Percentiles rank a stretch among this genome's conserved stretches.
These are phyloP conservation scores for Daphne laureola DNA, from an alignment of 441 rosid genomes.

Conservation along the genomic window DNA sequence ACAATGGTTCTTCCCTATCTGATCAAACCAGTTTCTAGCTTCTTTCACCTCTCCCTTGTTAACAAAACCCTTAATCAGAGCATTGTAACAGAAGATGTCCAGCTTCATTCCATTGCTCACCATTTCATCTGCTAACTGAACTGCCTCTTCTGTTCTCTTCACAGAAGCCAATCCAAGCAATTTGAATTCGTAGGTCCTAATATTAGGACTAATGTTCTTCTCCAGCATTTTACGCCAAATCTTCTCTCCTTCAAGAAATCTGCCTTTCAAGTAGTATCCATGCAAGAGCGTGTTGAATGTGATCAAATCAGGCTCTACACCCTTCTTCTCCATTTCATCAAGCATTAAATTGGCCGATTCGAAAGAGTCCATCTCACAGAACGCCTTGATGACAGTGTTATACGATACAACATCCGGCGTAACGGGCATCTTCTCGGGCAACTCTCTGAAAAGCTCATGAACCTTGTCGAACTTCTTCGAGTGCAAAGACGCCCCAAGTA, in stretches of 20 bases:
- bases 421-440: slow-evolving; percentile 38
- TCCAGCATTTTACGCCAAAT: slow-evolving; percentile 48
- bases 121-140: slow-evolving; percentile 33
- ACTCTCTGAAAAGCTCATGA: slow-evolving; percentile 32
- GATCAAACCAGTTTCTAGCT: slow-evolving; percentile 42
- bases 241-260: slow-evolving; percentile 41
- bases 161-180: slow-evolving; percentile 41
- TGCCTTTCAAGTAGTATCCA: slow-evolving; percentile 31
- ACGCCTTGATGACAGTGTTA: slow-evolving; percentile 50
- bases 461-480: slow-evolving; percentile 41
- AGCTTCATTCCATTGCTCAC: slow-evolving; percentile 26
- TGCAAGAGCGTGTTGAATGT: slow-evolving; percentile 45
- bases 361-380: slow-evolving; percentile 41
- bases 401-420: slow-evolving; percentile 42
- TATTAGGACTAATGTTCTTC: slow-evolving; percentile 33
- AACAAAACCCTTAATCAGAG: slow-evolving; percentile 41
- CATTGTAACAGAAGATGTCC: slow-evolving; percentile 34
- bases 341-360: slow-evolving; percentile 31
- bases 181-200: slow-evolving; percentile 50
- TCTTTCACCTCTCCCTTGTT: slow-evolving; percentile 34
- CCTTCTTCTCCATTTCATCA: slow-evolving; percentile 44
- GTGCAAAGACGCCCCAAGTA: slow-evolving; percentile 48
- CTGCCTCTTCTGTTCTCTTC: slow-evolving; percentile 37
- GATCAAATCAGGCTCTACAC: slow-evolving; percentile 35
- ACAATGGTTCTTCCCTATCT: slow-evolving; percentile 28